phyloP scores from a whole-genome alignment of 352 stramenopile genomes.

The Globisporangium okanoganense region DNA sequence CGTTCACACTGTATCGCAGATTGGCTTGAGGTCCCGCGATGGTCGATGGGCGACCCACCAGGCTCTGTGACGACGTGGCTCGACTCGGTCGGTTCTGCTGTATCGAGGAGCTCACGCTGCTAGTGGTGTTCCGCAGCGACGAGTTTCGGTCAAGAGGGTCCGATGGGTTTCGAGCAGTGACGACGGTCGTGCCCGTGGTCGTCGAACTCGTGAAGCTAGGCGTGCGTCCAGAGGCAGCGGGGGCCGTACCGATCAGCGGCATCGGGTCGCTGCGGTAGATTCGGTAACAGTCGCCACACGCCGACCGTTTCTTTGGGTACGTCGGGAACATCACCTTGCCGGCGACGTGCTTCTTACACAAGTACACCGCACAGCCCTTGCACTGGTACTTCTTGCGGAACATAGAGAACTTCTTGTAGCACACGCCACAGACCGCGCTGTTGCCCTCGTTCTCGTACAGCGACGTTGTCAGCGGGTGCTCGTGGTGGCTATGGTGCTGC shows the following conservation, averaged over 20 bases:
- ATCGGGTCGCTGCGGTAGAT: conserved; percentile 56
- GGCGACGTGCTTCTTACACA: conserved; percentile 81
- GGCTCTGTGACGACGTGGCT: conserved; percentile 48
- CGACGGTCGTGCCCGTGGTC: conserved; percentile 9
- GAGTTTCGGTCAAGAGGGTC: conserved; percentile 8
- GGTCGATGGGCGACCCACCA: conserved; percentile 38
- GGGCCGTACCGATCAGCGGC: conserved; percentile 20
- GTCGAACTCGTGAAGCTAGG: conserved; percentile 18
- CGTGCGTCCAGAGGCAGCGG: conserved; percentile 16
- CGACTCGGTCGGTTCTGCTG: conserved; percentile 24
- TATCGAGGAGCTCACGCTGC: conserved; percentile 10
- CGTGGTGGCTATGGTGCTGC: conserved; percentile 15
- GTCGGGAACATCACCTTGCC: conserved; percentile 59
- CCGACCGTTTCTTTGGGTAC: conserved; percentile 64
- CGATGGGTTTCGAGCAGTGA: conserved; percentile 8
- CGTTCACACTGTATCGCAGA: conserved; percentile 46
- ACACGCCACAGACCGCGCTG: conserved; percentile 65
- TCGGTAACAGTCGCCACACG: conserved; percentile 75
- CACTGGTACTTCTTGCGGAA: conserved; percentile 88
- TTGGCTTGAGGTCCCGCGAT: conserved; percentile 42
- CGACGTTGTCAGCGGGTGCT: conserved; percentile 24
- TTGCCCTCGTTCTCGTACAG: conserved; percentile 50
- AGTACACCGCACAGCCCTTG: conserved; percentile 71
- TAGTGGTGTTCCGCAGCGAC: conserved; percentile 10
- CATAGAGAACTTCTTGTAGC: conserved; percentile 84